Base-by-base conservation (phyloP, 2,329 filamentous ascomycete genomes). In the Ilyonectria mors-panacis region DNA sequence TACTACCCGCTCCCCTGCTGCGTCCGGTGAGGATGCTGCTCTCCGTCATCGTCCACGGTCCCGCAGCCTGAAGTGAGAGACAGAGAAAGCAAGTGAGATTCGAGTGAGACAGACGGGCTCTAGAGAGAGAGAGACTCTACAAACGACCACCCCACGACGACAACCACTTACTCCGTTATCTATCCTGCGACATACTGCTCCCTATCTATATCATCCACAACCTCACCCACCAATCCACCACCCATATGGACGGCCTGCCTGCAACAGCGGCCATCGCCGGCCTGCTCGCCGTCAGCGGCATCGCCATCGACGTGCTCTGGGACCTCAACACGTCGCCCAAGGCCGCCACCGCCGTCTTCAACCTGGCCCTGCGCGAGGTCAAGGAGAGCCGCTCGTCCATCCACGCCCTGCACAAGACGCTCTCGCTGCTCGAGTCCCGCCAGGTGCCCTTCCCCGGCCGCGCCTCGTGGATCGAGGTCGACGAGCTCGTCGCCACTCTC, bases 321-420 rank as follows among this genome's bases (percentile, higher is more conserved):
- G 78, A 81, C 59, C 76, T 81, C 66, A 80, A 79, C 66, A 72
- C 74, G 57, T 70, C 76, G 6, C 74, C 79, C 1, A 72, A 72
- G 63, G 62, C 70, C 64, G 69, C 69, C 61, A 78, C 77, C 19
- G 67, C 71, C 7, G 50, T 75, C 30, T 68, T 80, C 64, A 77
- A 76, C 69, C 71, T 75, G 51, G 77, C 78, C 13, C 73, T 81
- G 6, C 78, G 79, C 51, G 78, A 81, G 66, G 68, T 80, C 42
- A 80, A 81, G 56, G 79, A 81, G 66, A 80, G 78, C 42, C 78
- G 80, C 37, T 81, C 80, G 12, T 80, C 80, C 1, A 73, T 81
- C 19, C 78, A 80, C 69, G 74, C 80, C 44, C 73, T 81, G 42
- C 78, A 77, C 72, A 81, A 81, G 69, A 78, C 78, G 5, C 75